Conservation (phyloP, 2,329 filamentous ascomycete genomes). For the Triangularia verruculosa region DNA sequence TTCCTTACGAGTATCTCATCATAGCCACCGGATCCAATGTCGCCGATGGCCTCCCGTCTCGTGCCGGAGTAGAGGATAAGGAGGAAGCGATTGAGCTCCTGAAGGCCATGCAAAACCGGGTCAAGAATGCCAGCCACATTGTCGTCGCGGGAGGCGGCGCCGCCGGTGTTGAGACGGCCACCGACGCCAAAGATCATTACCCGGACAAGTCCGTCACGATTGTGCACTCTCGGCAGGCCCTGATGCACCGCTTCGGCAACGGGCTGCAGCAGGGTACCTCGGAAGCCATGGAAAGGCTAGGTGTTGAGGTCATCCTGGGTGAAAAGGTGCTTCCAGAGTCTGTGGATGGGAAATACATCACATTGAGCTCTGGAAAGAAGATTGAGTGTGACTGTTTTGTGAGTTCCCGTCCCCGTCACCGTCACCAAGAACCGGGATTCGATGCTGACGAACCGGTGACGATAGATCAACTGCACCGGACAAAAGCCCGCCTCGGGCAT, state of each 20-base stretch:
- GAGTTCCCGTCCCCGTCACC: slow-evolving; percentile 21
- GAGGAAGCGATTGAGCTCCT: slow-evolving; percentile 43
- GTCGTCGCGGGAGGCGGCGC: slow-evolving; percentile 59
- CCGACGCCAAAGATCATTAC: slow-evolving; percentile 55
- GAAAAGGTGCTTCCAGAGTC: slow-evolving; percentile 44
- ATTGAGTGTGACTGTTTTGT: slow-evolving; percentile 52
- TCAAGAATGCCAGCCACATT: slow-evolving; percentile 43
- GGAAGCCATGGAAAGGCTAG: slow-evolving; percentile 44
- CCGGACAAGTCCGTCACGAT: slow-evolving; percentile 55
- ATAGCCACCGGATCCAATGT: slow-evolving; percentile 54
- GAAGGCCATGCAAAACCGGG: slow-evolving; percentile 43
- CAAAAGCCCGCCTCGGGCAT: slow-evolving; percentile 55
- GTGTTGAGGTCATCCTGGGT: slow-evolving; percentile 50
- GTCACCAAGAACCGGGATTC: background rate
- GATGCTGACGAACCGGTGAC: background rate
- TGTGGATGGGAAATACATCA: slow-evolving; percentile 38
- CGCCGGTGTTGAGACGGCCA: slow-evolving; percentile 59
- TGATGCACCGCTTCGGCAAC: slow-evolving; percentile 53
- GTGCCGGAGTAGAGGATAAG: slow-evolving; percentile 44
- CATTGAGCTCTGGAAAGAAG: slow-evolving; percentile 43
- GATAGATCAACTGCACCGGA: slow-evolving; percentile 57
- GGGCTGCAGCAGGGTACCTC: slow-evolving; percentile 42
- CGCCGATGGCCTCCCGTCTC: slow-evolving; percentile 45
- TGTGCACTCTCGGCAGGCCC: slow-evolving; percentile 52
- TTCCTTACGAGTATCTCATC: slow-evolving; percentile 55